A percentile compares a stretch with the other conserved stretches of the same genome.
Conservation (phyloP, 768 basidiomycete species). For the Termitomyces sp. region DNA sequence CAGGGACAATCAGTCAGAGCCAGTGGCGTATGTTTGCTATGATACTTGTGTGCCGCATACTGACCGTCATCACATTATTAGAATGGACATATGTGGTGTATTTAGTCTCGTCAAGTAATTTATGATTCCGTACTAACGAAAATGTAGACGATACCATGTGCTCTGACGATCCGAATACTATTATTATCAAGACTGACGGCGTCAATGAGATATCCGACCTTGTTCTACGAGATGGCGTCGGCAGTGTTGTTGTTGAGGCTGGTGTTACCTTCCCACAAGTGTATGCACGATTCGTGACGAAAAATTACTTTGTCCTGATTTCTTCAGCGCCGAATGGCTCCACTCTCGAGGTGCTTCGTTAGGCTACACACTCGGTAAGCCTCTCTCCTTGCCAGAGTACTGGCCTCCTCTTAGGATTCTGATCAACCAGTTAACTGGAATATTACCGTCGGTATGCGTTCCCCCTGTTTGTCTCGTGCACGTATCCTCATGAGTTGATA, state of each 20-base stretch:
- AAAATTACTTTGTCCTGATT: neutral
- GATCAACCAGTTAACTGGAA: constrained; percentile 28
- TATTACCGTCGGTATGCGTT: constrained; percentile 26
- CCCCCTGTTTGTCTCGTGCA: neutral
- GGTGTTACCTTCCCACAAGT: constrained; percentile 31
- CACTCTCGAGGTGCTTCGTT: constrained; percentile 27
- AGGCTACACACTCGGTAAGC: constrained; percentile 26
- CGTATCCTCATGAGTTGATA: neutral
- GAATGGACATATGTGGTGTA: constrained; percentile 36
- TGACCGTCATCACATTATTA: constrained; percentile 10
- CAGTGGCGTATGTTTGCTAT: constrained; percentile 23
- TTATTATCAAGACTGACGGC: constrained; percentile 29
- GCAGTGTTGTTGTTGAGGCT: constrained; percentile 29
- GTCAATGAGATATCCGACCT: constrained; percentile 27
- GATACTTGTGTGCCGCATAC: neutral
- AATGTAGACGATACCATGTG: constrained; percentile 31
- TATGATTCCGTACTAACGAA: neutral
- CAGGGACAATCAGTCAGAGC: constrained; percentile 25
- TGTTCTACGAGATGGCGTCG: constrained; percentile 18
- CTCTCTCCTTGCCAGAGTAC: neutral
- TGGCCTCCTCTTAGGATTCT: neutral
- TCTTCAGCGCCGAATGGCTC: constrained; percentile 26
- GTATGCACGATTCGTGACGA: constrained; percentile 11
- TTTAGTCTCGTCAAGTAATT: neutral
- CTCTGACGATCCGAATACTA: constrained; percentile 27